phyloP scores from a whole-genome alignment of 192 early-diverging fungal genomes.

The Coemansia biformis region DNA sequence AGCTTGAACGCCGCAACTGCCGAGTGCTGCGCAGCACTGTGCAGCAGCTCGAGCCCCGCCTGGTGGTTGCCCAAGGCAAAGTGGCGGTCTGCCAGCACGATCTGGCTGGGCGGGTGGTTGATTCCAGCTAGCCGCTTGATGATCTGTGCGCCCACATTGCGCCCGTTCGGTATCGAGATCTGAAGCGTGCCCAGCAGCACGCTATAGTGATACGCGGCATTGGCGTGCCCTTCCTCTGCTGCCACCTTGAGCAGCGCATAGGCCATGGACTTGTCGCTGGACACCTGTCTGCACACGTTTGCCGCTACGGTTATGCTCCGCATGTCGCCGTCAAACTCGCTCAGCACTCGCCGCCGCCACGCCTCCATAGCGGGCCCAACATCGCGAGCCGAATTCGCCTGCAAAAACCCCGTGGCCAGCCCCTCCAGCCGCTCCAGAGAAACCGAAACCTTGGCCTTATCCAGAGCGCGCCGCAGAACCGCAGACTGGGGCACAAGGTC shows the following conservation, averaged over 20 bases:
- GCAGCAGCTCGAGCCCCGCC: constrained; percentile 9
- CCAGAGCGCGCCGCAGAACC: no score
- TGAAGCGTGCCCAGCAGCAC: constrained; percentile 13
- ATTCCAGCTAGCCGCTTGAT: constrained; percentile 7
- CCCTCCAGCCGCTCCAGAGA: no score
- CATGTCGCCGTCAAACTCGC: constrained; percentile 9
- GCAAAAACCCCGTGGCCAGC: no score
- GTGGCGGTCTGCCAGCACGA: constrained; percentile 15
- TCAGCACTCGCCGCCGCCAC: constrained; percentile 24
- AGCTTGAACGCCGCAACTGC: constrained; percentile 11
- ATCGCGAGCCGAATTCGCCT: background rate
- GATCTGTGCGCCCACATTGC: constrained; percentile 12
- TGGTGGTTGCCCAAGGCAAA: background rate
- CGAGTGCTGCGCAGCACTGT: constrained; percentile 11
- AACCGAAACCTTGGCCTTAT: no score
- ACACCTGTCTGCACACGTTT: constrained; percentile 7
- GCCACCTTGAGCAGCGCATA: constrained; percentile 36
- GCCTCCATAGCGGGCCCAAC: constrained; percentile 11
- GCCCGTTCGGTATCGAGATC: constrained; percentile 1
- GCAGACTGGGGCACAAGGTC: no score
- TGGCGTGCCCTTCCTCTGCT: constrained; percentile 30
- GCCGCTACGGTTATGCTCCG: constrained; percentile 18
- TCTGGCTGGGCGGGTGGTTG: constrained; percentile 9
- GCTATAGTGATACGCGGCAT: constrained; percentile 25
- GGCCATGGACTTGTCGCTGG: constrained; percentile 18